Base-by-base conservation (phyloP, 1,284 basidiomycete species). In the Peniophora sp. region DNA sequence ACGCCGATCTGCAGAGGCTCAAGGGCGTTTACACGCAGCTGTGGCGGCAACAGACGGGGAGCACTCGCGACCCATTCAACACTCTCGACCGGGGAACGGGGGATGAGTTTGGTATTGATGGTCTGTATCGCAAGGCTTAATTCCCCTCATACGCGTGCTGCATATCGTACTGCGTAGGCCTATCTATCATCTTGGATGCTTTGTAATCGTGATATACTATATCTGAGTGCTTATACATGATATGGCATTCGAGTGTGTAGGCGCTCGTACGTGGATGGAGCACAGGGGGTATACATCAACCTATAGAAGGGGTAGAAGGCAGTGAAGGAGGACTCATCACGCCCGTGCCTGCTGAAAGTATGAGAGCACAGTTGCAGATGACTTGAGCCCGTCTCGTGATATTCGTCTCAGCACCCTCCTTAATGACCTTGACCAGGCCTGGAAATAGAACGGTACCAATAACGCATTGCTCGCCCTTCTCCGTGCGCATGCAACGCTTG, bases 381-480 rank as follows among this genome's bases (percentile, higher is more conserved):
- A 89, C 89, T 65, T 91, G 89, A 20, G 89, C 89, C 52, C 89
- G 72, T 55, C 87, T 69, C 2, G 92, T 86, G 34, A 91, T 81
- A 36, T 83, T 78, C 23, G 70, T 65, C 52, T 57, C 61, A 11
- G 64, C 57, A 10, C 61, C 53, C 1, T 68, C 74, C 45, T 71
- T 71, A 2, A 77, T 77, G 3, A 91, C 82, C 65, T 92, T 92
- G 41, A 90, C 89, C 32, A 92, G 70, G 1, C 89, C 89, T 5
- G 89, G 88, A 63, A 92, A 92, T 52, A 90, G 79, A 0, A 86
- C 88, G 1, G 85, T 80, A 3, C 89, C 89, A 2, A 92, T 87
- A 5, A 76, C 70, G 59, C 89, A 87, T 3, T 68, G 60, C 50
- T 89, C 81, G 12, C 84, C 83, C 19, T 73, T 67, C 64, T 91